phyloP scores from a whole-genome alignment of 2,329 filamentous ascomycete genomes.

The Daldinia eschscholtzii region DNA sequence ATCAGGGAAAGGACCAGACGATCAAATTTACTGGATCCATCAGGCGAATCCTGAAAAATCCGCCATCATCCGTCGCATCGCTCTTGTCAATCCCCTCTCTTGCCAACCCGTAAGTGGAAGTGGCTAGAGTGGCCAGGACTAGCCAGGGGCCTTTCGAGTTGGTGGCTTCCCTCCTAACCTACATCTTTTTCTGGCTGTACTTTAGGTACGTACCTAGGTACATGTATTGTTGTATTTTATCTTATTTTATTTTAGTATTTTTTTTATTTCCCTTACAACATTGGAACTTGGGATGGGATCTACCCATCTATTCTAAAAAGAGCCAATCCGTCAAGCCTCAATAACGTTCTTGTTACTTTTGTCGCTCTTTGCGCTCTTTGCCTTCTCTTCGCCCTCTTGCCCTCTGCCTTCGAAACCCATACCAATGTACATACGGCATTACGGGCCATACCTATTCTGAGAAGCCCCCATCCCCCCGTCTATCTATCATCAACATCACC shows the following conservation, averaged over 20 bases:
- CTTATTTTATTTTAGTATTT: slow-evolving; percentile 5
- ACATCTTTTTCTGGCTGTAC: not conserved
- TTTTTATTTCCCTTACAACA: not conserved
- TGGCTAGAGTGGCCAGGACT: slow-evolving; percentile 31
- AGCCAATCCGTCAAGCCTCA: slow-evolving; percentile 41
- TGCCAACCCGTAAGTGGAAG: slow-evolving; percentile 14
- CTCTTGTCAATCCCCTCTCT: slow-evolving; percentile 28
- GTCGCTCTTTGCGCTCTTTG: slow-evolving; percentile 1
- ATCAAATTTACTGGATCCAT: slow-evolving; percentile 40
- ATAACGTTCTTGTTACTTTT: slow-evolving; percentile 24
- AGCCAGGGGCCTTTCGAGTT: slow-evolving; percentile 9
- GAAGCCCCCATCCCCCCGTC: slow-evolving; percentile 5
- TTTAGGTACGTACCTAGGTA: not conserved
- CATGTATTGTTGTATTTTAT: no score
- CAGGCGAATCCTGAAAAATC: slow-evolving; percentile 36
- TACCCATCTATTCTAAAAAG: slow-evolving; percentile 40
- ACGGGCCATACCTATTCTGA: slow-evolving; percentile 1
- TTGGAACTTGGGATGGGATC: slow-evolving; percentile 20
- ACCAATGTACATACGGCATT: not conserved
- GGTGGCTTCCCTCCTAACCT: slow-evolving; percentile 13
- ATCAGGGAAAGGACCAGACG: slow-evolving; percentile 33
- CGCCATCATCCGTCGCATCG: slow-evolving; percentile 37
- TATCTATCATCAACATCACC: slow-evolving; percentile 18
- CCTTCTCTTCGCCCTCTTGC: not conserved
- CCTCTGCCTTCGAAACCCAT: not conserved